phyloP scores from a whole-genome alignment of 1,284 basidiomycete genomes.

The Moniliophthora roreri region DNA sequence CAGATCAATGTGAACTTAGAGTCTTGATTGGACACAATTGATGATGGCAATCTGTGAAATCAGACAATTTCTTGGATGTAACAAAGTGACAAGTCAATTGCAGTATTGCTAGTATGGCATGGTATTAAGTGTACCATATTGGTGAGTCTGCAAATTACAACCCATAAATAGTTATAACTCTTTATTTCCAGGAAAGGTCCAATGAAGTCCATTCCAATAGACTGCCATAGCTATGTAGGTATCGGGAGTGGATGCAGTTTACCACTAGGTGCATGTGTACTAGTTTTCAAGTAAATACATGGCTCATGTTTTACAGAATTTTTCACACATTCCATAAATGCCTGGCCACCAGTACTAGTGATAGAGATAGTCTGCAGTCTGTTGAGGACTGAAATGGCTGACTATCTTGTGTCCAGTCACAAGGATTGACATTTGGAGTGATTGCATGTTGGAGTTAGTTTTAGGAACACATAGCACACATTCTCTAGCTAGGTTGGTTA shows the following conservation, averaged over 20 bases:
- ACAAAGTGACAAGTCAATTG: slow-evolving; percentile 17
- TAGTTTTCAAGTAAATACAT: slow-evolving; percentile 17
- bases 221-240: slow-evolving; percentile 25
- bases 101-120: slow-evolving; percentile 15
- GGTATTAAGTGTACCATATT: slow-evolving; percentile 22
- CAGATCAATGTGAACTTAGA: slow-evolving; percentile 26
- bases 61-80: slow-evolving; percentile 23
- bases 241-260: slow-evolving; percentile 22
- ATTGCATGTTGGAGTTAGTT: neutral
- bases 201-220: slow-evolving; percentile 28
- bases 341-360: slow-evolving; percentile 34
- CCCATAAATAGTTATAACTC: slow-evolving; percentile 12
- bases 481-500: neutral
- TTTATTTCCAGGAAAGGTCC: slow-evolving; percentile 25
- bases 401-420: slow-evolving; percentile 23
- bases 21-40: slow-evolving; percentile 26
- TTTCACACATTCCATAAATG: slow-evolving; percentile 19
- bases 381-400: slow-evolving; percentile 24
- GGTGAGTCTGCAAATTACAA: slow-evolving; percentile 19
- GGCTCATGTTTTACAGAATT: slow-evolving; percentile 17
- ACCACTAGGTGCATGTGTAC: slow-evolving; percentile 14
- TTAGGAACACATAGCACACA: slow-evolving; percentile 1
- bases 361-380: slow-evolving; percentile 26
- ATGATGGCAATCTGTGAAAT: slow-evolving; percentile 24
- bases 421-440: slow-evolving; percentile 21